Conservation (phyloP, 352 stramenopile genomes). For the Phytophthora sansomeana region DNA sequence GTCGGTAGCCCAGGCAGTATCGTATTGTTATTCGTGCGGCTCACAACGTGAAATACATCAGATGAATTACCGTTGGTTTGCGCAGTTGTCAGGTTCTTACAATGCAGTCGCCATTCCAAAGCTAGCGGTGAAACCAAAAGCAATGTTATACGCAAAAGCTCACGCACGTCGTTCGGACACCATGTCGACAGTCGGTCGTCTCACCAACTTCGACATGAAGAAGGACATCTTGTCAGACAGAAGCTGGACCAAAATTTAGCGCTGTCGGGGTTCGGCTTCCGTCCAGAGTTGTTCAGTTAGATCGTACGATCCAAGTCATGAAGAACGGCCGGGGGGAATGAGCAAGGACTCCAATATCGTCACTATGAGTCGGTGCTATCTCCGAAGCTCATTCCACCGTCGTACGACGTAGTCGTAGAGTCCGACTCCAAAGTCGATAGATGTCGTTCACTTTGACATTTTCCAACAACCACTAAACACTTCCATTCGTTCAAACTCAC, state of each 20-base stretch:
- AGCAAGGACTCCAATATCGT: too few species aligned
- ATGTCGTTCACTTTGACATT: constrained; percentile 23
- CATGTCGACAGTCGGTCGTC: background rate
- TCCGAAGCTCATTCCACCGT: constrained; percentile 1
- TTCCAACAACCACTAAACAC: constrained; percentile 13
- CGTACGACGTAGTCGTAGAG: background rate
- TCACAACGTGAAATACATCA: too few species aligned
- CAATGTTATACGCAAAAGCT: background rate
- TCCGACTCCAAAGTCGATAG: background rate
- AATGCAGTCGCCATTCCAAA: background rate
- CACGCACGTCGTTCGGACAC: background rate
- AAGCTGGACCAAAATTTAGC: background rate
- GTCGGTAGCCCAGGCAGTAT: too few species aligned
- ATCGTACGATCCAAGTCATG: constrained; percentile 15
- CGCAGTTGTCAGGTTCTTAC: background rate
- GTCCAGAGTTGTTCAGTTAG: constrained; percentile 18
- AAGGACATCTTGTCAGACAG: constrained; percentile 12
- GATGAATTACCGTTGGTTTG: constrained; percentile 5
- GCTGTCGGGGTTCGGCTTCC: constrained; percentile 14
- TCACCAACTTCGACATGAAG: constrained; percentile 24
- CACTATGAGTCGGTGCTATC: background rate
- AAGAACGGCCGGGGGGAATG: too few species aligned
- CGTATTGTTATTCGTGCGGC: too few species aligned
- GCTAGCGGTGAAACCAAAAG: background rate
- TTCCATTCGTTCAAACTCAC: background rate